Conservation (phyloP, 257 asterid species). For the Petrea volubilis region DNA sequence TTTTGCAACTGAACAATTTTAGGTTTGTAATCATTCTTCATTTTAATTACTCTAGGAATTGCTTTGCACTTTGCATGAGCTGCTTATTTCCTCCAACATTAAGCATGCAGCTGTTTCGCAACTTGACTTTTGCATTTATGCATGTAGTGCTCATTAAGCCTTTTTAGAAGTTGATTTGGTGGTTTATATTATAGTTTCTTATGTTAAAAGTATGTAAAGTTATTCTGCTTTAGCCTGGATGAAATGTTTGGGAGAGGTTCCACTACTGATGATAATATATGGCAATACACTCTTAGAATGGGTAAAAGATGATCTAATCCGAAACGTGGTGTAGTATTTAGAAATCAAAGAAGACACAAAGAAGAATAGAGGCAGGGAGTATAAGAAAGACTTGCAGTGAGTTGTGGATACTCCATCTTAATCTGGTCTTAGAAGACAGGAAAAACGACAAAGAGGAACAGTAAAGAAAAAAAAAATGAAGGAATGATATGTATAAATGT, state of each 20-base stretch:
- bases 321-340: background rate
- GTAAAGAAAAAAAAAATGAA: background rate
- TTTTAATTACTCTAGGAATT: background rate
- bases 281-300: background rate
- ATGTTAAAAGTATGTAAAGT: background rate
- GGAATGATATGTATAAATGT: too few relatives aligned
- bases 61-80: background rate
- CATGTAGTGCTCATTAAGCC: background rate
- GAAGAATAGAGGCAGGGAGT: background rate
- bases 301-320: background rate
- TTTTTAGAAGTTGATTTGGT: background rate
- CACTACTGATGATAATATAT: too few relatives aligned
- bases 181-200: background rate
- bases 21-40: conserved; percentile 52
- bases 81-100: background rate
- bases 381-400: background rate
- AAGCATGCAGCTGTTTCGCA: background rate
- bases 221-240: background rate
- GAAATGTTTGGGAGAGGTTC: background rate
- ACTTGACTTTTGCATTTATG: background rate
- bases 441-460: background rate
- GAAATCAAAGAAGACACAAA: background rate
- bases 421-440: background rate
- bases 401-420: background rate
- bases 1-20: conserved; percentile 75